Evolutionary conservation across 164 flowering plant genomes (phyloP), one percentile per base, ranked within the genome.

Genomic region (Aristolochia fimbriata): DNA sequence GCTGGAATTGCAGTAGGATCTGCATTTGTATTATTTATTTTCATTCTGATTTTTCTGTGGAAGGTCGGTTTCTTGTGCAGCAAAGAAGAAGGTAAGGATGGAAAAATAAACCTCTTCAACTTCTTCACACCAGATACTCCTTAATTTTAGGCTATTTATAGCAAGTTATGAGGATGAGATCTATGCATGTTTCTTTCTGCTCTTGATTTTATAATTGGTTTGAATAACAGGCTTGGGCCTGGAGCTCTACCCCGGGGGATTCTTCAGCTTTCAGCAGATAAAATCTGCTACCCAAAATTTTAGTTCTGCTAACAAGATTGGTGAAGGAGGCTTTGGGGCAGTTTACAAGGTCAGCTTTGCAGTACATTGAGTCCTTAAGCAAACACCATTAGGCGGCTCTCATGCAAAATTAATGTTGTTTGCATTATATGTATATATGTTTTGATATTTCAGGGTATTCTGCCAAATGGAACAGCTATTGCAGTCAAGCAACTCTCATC

Each of bases 241-340:
- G n/a, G 74, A 63, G 51, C 67, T 68, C 2, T 27, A 2, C 30
- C 30, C 30, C 30, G 30, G 30, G 30, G 76, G 72, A 24, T 68
- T 60, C 11, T 83, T 78, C 51, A 73, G 73, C 59, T 63, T 77
- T 8, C 74, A 62, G 64, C 84, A 83, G 63, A 74, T 82, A 5
- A 72, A 59, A 73, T 78, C 76, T 62, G 81, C 85, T 37, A 78
- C 83, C 1, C 60, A 71, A 46, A 65, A 78, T 53, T 82, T 82
- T 62, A 68, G 70, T 71, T 1, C 55, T 61, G 61, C 50, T 21
- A 83, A 80, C 68, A 83, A 79, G 72, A 71, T 83, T 52, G 84
- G 87, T 43, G 83, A 83, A 77, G 87, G 87, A 23, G 87, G 87
- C n/a, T 83, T 83, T 68, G 87, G 87, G 47, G 55, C 81, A 24